These are phyloP conservation scores for Cercospora beticola DNA, from an alignment of 2,329 filamentous ascomycete species.

Conservation along the genomic window DNA sequence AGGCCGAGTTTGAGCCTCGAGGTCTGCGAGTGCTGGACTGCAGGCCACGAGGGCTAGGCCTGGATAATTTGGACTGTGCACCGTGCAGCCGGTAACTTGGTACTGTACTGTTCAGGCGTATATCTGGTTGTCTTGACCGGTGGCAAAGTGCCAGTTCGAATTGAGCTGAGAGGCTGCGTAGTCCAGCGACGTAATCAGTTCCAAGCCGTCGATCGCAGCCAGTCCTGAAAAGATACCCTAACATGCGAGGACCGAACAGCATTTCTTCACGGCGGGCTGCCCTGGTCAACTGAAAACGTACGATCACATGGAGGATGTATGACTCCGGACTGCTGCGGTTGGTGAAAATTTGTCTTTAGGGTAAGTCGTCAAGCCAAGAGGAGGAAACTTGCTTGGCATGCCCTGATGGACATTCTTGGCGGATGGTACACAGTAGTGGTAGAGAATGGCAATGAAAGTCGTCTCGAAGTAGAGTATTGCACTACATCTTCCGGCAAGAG, in stretches of 20 bases:
- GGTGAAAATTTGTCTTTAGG: not conserved
- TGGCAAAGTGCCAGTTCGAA: not conserved
- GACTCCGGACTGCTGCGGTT: not conserved
- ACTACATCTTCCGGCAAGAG: not conserved
- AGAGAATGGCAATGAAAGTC: not conserved
- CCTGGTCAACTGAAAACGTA: not conserved
- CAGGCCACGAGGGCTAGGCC: not conserved
- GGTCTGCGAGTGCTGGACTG: not conserved
- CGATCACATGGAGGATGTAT: not conserved
- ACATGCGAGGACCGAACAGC: not conserved
- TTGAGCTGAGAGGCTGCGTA: not conserved
- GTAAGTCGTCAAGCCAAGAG: not conserved
- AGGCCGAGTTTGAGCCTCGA: not conserved
- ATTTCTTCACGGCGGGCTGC: no score
- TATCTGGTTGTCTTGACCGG: not conserved
- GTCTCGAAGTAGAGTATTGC: not conserved
- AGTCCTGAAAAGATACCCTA: not conserved
- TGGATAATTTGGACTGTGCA: not conserved
- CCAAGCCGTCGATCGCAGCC: not conserved
- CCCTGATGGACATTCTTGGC: not conserved
- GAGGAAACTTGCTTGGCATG: not conserved
- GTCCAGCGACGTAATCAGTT: not conserved
- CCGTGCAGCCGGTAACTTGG: no score
- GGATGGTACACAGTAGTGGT: not conserved
- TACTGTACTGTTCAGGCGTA: not conserved